Evolutionary conservation across 2,329 filamentous ascomycete species (phyloP).

Genomic region (Colletotrichum somersetense): DNA sequence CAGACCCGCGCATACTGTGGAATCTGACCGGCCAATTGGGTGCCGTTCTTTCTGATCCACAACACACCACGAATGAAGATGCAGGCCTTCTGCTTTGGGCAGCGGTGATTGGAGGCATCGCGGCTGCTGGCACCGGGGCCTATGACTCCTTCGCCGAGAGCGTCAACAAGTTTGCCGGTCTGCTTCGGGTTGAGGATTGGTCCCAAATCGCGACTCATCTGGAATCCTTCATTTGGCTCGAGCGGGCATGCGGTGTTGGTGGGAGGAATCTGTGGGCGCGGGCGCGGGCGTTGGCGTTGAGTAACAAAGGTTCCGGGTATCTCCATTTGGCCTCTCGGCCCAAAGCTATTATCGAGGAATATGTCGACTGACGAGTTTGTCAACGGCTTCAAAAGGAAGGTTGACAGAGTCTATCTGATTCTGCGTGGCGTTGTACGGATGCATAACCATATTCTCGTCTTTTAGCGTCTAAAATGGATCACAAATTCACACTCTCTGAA

Average conservation of each 20-base stretch:
- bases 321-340: background rate
- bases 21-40: background rate
- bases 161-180: background rate
- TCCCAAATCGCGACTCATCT: background rate
- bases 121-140: background rate
- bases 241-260: background rate
- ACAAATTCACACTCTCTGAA: background rate
- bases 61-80: background rate
- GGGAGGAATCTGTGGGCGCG: background rate
- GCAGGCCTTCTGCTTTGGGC: background rate
- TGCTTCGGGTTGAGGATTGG: background rate
- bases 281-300: background rate
- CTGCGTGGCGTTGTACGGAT: background rate
- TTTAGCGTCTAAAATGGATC: background rate
- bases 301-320: too few species aligned
- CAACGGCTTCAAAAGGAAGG: background rate
- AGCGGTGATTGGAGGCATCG: background rate
- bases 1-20: background rate
- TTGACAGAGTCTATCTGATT: background rate
- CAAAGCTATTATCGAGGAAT: background rate
- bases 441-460: background rate
- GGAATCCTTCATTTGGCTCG: slow-evolving; percentile 1
- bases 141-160: background rate
- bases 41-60: background rate
- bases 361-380: background rate